These are phyloP conservation scores for Aspergillaceae sp. DNA, from an alignment of 2,329 filamentous ascomycete genomes.

Conservation along the genomic window DNA sequence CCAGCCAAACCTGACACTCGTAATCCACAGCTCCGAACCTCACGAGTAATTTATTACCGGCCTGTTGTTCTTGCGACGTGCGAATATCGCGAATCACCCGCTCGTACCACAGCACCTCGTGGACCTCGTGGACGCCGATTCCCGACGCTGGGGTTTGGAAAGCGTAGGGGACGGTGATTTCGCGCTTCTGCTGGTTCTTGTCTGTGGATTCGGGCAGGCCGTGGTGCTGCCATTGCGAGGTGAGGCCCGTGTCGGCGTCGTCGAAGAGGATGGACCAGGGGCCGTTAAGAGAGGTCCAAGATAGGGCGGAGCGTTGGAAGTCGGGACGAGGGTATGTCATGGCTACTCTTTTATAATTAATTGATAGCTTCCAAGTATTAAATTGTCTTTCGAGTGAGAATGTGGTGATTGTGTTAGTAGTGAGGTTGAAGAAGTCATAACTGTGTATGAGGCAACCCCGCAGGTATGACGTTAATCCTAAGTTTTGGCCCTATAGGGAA, in stretches of 20 bases:
- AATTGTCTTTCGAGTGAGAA: too few relatives aligned
- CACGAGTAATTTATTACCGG: conserved; percentile 31
- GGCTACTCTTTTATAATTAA: too few relatives aligned
- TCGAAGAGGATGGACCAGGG: conserved; percentile 59
- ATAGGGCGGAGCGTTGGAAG: conserved; percentile 48
- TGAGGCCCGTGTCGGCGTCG: conserved; percentile 51
- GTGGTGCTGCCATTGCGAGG: conserved; percentile 45
- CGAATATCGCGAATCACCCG: conserved; percentile 45
- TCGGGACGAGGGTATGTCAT: conserved; percentile 54
- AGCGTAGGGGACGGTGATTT: conserved; percentile 56
- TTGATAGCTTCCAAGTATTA: too few relatives aligned
- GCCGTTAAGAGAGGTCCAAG: conserved; percentile 55
- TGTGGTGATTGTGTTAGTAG: too few relatives aligned
- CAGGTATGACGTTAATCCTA: too few relatives aligned
- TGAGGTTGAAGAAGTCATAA: too few relatives aligned
- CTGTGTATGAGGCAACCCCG: too few relatives aligned
- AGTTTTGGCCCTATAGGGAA: too few relatives aligned
- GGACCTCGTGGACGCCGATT: conserved; percentile 52
- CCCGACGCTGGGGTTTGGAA: conserved; percentile 58
- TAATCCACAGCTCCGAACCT: conserved; percentile 47
- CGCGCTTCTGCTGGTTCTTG: conserved; percentile 36
- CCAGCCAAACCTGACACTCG: conserved; percentile 47
- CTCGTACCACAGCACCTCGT: conserved; percentile 62
- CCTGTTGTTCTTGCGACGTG: conserved; percentile 31
- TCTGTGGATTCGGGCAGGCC: conserved; percentile 36